Evolutionary conservation across 495 filamentous ascomycete genomes (phyloP).

Genomic region (Aspergillus sclerotioniger): DNA sequence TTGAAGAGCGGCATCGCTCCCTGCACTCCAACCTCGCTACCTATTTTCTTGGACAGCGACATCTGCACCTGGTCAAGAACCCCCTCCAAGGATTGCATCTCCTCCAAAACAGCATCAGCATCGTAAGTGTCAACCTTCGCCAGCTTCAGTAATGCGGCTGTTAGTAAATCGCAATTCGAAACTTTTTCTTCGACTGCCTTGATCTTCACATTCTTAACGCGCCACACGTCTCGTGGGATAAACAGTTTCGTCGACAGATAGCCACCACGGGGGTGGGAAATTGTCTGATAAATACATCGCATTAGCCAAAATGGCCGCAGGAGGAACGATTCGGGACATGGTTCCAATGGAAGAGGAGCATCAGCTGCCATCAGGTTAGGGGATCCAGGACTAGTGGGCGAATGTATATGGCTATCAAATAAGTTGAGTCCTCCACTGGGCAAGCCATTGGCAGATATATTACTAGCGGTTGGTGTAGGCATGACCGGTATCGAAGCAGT

Average conservation of each 20-base stretch:
- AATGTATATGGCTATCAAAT: constrained; percentile 83
- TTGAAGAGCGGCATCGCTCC: constrained; percentile 66
- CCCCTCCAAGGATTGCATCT: constrained; percentile 90
- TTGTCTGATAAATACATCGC: constrained; percentile 86
- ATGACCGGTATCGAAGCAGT: constrained; percentile 57
- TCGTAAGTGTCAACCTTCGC: constrained; percentile 81
- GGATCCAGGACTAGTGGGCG: constrained; percentile 63
- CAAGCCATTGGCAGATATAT: constrained; percentile 54
- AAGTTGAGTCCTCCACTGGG: constrained; percentile 70
- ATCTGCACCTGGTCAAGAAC: constrained; percentile 83
- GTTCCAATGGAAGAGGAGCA: constrained; percentile 75
- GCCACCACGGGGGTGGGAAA: constrained; percentile 85
- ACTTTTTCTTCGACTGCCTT: constrained; percentile 92
- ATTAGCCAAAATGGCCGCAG: constrained; percentile 96
- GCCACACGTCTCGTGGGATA: constrained; percentile 89
- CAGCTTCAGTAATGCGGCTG: constrained; percentile 82
- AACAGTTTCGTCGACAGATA: constrained; percentile 90
- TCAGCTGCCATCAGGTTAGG: constrained; percentile 59
- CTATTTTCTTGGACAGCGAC: constrained; percentile 75
- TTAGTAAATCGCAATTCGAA: constrained; percentile 86
- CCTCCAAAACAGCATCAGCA: constrained; percentile 86
- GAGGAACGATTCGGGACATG: constrained; percentile 82
- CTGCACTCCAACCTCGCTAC: constrained; percentile 83
- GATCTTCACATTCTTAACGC: constrained; percentile 88
- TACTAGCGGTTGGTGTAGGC: constrained; percentile 64